Evolutionary conservation across 2,329 filamentous ascomycete genomes (phyloP), one percentile per base, ranked within the genome.

Genomic region (Colletotrichum horii): DNA sequence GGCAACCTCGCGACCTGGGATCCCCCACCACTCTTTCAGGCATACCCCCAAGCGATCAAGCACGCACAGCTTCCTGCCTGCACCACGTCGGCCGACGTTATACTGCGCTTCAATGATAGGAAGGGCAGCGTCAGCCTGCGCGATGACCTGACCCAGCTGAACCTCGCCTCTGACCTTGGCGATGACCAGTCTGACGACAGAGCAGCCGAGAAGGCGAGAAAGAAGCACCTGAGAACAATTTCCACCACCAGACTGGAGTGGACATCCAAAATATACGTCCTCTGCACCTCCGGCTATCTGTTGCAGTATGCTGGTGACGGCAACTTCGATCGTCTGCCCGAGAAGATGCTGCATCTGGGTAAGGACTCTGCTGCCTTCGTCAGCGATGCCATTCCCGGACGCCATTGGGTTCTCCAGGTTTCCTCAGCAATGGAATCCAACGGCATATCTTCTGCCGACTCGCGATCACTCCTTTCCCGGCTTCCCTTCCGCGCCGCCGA

Each of bases 1-100:
- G 84, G 83, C 32, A 80, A 83, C 5, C 77, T 87, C 28, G 83
- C 85, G 6, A 83, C 84, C 15, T 95, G 93, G 93, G 90, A 91
- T 71, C 90, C 93, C 19, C 94, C 95, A 8, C 94, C 95, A 3
- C 86, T 98, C 15, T 97, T 96, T 83, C 94, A 98, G 82, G 95
- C 95, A 15, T 98, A 96, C 82, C 94, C 95, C 0, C 96, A 98
- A 83, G 92, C 95, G 4, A 90, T 95, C 78, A 96, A 94, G 80
- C 91, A 97, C 82, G 92, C 91, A 14, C 92, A 90, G 19, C 87
- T 98, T 4, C 90, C 93, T 30, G 90, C 94, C 19, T 93, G 93
- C 48, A 91, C 89, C 3, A 84, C 94, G 14, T 91, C 94, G 2
- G 90, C 93, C 3, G 96, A 97, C 76, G 85, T 90, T 1, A 90